A percentile compares a stretch with the other conserved stretches of the same genome.
Evolutionary conservation across 2,329 filamentous ascomycete genomes (phyloP).

Genomic region (Sodiomyces alkalinus): DNA sequence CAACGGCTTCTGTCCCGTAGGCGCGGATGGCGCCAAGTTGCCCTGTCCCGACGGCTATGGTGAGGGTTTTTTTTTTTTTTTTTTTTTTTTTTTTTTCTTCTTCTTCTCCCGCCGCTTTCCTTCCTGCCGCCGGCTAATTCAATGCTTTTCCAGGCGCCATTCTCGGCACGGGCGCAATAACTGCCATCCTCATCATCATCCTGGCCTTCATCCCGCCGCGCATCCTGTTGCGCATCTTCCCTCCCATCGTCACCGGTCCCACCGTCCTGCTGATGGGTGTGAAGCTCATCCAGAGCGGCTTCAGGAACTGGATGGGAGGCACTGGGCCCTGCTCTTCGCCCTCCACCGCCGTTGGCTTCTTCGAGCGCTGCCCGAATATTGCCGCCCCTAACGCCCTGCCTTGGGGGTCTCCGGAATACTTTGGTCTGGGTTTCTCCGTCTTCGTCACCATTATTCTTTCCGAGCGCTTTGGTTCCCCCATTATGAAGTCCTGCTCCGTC

Average conservation of each 20-base stretch:
- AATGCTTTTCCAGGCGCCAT: no score
- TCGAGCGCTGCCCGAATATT: slow-evolving; percentile 49
- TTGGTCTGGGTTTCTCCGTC: slow-evolving; percentile 66
- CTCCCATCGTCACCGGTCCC: slow-evolving; percentile 62
- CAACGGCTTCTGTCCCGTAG: slow-evolving; percentile 50
- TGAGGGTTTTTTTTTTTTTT: no score
- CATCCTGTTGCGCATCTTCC: slow-evolving; percentile 57
- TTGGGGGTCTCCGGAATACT: slow-evolving; percentile 67
- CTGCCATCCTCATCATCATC: slow-evolving; percentile 53
- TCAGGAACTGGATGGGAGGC: slow-evolving; percentile 67
- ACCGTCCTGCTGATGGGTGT: slow-evolving; percentile 60
- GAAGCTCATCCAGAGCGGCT: slow-evolving; percentile 53
- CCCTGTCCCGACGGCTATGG: slow-evolving; percentile 68
- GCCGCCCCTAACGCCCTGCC: slow-evolving; percentile 54
- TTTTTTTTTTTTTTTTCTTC: slow-evolving; percentile 15
- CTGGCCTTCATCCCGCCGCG: slow-evolving; percentile 61
- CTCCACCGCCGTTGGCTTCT: slow-evolving; percentile 36
- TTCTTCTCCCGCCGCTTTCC: no score
- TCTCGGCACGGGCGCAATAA: slow-evolving; percentile 52
- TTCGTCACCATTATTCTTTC: slow-evolving; percentile 68
- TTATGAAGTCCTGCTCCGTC: slow-evolving; percentile 71
- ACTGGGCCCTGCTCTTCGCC: slow-evolving; percentile 39
- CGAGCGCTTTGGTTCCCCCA: slow-evolving; percentile 66
- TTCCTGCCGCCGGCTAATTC: no score
- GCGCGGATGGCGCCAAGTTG: slow-evolving; percentile 46